Percentiles rank a stretch among this genome's conserved stretches.
phyloP scores from a whole-genome alignment of 768 basidiomycete genomes.

The Dacryopinax primogenitus region DNA sequence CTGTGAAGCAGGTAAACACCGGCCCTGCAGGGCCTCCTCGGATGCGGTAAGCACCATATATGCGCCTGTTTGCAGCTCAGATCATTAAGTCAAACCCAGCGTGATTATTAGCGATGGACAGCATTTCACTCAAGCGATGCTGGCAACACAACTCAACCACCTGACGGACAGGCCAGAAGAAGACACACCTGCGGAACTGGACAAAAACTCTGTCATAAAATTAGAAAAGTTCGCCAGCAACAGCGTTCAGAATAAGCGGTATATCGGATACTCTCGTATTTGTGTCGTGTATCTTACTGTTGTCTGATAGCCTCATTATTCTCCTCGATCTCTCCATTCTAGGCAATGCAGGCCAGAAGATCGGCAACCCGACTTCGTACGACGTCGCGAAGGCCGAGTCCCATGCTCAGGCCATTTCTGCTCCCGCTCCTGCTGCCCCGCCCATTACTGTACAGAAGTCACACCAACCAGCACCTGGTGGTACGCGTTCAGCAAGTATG shows the following conservation, averaged over 20 bases:
- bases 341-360: conserved; percentile 46
- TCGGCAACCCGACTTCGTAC: conserved; percentile 44
- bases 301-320: conserved; percentile 54
- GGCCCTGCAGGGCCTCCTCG: conserved; percentile 22
- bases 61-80: neutral
- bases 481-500: conserved; percentile 11
- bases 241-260: conserved; percentile 74
- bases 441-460: conserved; percentile 17
- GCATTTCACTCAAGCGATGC: conserved; percentile 82
- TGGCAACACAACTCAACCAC: conserved; percentile 78
- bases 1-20: conserved; percentile 59
- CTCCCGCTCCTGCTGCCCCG: conserved; percentile 11
- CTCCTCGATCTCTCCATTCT: conserved; percentile 54
- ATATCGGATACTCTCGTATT: conserved; percentile 20
- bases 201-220: conserved; percentile 53
- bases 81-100: conserved; percentile 34
- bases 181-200: conserved; percentile 35
- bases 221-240: conserved; percentile 72
- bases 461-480: conserved; percentile 15
- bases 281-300: conserved; percentile 8
- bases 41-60: conserved; percentile 4
- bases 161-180: conserved; percentile 41
- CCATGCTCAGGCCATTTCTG: neutral
- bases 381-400: conserved; percentile 23
- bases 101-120: conserved; percentile 84